Evolutionary conservation across 352 stramenopile species (phyloP).

Genomic region (Globisporangium emineosum): DNA sequence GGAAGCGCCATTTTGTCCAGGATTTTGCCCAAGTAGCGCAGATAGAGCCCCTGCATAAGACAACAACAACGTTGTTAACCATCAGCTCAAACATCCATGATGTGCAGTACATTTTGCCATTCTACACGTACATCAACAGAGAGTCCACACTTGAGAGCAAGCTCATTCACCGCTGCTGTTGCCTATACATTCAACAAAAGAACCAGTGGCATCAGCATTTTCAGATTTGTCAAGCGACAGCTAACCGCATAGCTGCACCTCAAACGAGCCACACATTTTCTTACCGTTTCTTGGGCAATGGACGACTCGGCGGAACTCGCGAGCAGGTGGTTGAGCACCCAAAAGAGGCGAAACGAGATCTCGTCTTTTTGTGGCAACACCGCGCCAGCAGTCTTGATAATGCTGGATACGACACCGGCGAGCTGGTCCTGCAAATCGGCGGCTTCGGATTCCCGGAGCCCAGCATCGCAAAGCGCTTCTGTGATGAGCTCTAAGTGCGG

Average conservation of each 20-base stretch:
- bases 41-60: constrained; percentile 47
- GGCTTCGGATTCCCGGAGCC: constrained; percentile 68
- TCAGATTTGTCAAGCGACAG: no score
- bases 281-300: constrained; percentile 50
- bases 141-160: constrained; percentile 29
- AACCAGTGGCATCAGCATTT: neutral
- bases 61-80: neutral
- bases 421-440: constrained; percentile 71
- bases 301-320: constrained; percentile 50
- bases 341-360: constrained; percentile 71
- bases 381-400: constrained; percentile 50
- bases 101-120: neutral
- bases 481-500: constrained; percentile 69
- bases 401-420: constrained; percentile 50
- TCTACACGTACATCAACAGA: constrained; percentile 40
- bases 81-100: neutral
- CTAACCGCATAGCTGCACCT: no score
- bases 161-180: constrained; percentile 24
- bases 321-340: constrained; percentile 75
- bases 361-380: constrained; percentile 43
- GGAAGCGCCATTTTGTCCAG: constrained; percentile 52
- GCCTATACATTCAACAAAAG: constrained; percentile 29
- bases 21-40: constrained; percentile 47
- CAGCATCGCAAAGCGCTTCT: constrained; percentile 64
- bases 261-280: neutral